Base-by-base conservation (phyloP, 1,284 basidiomycete genomes). In the Ustilago lituana region DNA sequence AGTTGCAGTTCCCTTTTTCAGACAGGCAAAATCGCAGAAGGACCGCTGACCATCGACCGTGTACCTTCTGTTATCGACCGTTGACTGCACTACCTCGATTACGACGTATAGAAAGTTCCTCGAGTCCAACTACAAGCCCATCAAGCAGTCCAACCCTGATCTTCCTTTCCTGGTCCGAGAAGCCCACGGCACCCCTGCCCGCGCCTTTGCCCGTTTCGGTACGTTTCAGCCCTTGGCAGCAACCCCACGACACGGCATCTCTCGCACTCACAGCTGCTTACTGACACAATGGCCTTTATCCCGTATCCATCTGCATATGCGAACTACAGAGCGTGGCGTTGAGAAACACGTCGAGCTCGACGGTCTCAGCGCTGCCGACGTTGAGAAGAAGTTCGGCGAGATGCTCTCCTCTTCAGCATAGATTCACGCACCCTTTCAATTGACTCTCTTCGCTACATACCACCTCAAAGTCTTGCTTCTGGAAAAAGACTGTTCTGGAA, bases 121-220 rank as follows among this genome's bases (percentile, higher is more conserved):
- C 44, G 57, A 76, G 39, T 38, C 64, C 53, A 72, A 80, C 65
- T 82, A 81, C 68, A 62, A 67, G 49, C 45, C 68, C 27, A 69
- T 82, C 70, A 82, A 82, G 76, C 47, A 72, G 56, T 67, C 73
- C 40, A 82, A 82, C 60, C 80, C 80, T 7, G 63, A 75, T 14
- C 60, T 81, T 17, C 79, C 80, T 12, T 76, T 82, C 69, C 73
- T 82, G 20, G 66, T 82, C 15, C 73, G 80, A 26, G 80, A 82
- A 48, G 78, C 80, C 17, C 58, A 62, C 33, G 73, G 74, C 17
- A 76, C 74, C 11, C 79, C 79, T 5, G 80, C 80, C 4, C 73
- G 78, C 14, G 57, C 77, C 36, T 81, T 80, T 63, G 72, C 80
- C 12, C 65, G 80, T 36, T 77, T 82, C 43, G 80, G 80, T 82